Conservation (phyloP, 371 early-diverging fungal species). For the Rhizopus sp. region DNA sequence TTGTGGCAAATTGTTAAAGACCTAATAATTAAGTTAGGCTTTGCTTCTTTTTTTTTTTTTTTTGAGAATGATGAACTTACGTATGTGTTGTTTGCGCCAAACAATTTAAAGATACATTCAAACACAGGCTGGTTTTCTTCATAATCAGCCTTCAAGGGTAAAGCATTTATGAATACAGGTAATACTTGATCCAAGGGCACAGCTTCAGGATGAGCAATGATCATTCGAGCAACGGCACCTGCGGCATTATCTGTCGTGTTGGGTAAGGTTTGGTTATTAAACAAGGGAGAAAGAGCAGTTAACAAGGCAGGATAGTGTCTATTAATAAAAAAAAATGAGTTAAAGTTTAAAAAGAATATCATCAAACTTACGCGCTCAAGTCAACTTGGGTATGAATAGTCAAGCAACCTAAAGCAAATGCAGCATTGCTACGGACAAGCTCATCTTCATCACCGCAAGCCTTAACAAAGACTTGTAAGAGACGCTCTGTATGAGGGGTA, state of each 20-base stretch:
- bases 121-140: constrained; percentile 81
- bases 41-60: neutral
- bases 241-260: constrained; percentile 85
- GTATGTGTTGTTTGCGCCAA: constrained; percentile 60
- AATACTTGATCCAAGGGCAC: constrained; percentile 79
- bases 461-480: constrained; percentile 62
- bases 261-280: constrained; percentile 59
- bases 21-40: constrained; percentile 57
- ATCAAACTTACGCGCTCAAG: constrained; percentile 46
- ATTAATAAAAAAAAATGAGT: constrained; percentile 2
- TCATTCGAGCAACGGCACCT: constrained; percentile 28
- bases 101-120: constrained; percentile 62
- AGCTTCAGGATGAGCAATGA: constrained; percentile 63
- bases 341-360: neutral
- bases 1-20: constrained; percentile 27
- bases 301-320: constrained; percentile 70
- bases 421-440: constrained; percentile 84
- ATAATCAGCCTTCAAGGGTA: constrained; percentile 81
- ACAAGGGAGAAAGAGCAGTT: constrained; percentile 70
- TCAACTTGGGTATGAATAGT: constrained; percentile 69
- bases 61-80: constrained; percentile 8
- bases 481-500: constrained; percentile 70
- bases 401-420: constrained; percentile 80
- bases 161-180: constrained; percentile 65
- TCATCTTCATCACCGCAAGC: constrained; percentile 74